These are phyloP conservation scores for Lophiotrema nucula DNA, from an alignment of 495 filamentous ascomycete species.

Conservation along the genomic window DNA sequence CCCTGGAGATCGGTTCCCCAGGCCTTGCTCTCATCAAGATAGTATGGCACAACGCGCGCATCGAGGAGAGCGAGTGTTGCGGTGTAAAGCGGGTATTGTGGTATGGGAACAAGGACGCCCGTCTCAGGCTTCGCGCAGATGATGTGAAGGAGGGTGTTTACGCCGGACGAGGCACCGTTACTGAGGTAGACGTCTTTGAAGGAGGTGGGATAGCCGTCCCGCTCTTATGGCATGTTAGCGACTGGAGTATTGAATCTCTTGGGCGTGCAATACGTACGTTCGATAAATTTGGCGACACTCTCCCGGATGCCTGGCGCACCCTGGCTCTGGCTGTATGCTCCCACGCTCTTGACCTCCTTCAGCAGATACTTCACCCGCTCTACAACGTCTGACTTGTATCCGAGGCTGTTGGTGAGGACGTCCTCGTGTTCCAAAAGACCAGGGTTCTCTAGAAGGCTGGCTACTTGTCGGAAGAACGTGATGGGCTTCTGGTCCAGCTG, in stretches of 20 bases:
- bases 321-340: conserved; percentile 93
- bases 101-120: conserved; percentile 90
- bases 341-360: conserved; percentile 81
- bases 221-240: conserved; percentile 46
- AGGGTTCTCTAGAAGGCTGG: conserved; percentile 92
- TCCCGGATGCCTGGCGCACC: conserved; percentile 80
- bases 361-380: conserved; percentile 77
- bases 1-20: conserved; percentile 83
- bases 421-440: conserved; percentile 74
- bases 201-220: conserved; percentile 84
- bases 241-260: neutral
- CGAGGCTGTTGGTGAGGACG: conserved; percentile 60
- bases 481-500: conserved; percentile 98
- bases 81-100: conserved; percentile 97
- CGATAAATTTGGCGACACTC: conserved; percentile 88
- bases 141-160: conserved; percentile 86
- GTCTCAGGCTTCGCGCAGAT: conserved; percentile 77
- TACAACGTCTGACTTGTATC: conserved; percentile 85
- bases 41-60: conserved; percentile 86
- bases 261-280: conserved; percentile 52
- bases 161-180: conserved; percentile 87
- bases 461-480: conserved; percentile 96
- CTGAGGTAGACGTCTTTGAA: conserved; percentile 79
- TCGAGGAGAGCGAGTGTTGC: conserved; percentile 85
- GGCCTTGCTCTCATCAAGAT: conserved; percentile 76